Evolutionary conservation across 148 eudicot genomes (phyloP).

Genomic region (Beta vulgaris): DNA sequence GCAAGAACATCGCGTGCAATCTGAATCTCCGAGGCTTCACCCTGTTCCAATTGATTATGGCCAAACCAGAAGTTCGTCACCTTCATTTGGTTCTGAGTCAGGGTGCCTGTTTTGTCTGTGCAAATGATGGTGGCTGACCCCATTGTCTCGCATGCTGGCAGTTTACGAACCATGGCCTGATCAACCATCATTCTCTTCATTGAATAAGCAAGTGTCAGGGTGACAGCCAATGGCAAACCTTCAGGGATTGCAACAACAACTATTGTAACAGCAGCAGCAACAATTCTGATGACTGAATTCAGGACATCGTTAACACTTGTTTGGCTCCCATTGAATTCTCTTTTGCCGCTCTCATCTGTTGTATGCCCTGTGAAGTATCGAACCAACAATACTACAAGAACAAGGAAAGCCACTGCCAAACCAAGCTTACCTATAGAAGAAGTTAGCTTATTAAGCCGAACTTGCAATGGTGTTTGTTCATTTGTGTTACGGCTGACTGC

Average conservation of each 20-base stretch:
- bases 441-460: conserved; percentile 33
- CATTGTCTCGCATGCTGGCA: conserved; percentile 43
- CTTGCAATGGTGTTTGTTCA: conserved; percentile 34
- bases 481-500: conserved; percentile 18
- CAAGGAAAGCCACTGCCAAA: conserved; percentile 28
- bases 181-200: conserved; percentile 42
- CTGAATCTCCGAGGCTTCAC: neutral
- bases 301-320: conserved; percentile 27
- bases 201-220: conserved; percentile 35
- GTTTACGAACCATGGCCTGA: conserved; percentile 35
- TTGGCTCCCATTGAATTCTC: conserved; percentile 22
- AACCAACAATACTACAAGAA: conserved; percentile 30
- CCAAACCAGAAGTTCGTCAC: conserved; percentile 34
- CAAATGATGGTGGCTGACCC: conserved; percentile 41
- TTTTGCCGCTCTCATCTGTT: conserved; percentile 27
- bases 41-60: neutral
- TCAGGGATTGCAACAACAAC: conserved; percentile 41
- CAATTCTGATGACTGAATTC: conserved; percentile 25
- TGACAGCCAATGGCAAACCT: conserved; percentile 37
- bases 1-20: conserved; percentile 9
- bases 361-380: conserved; percentile 39
- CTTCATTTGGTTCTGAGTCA: conserved; percentile 34
- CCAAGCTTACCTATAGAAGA: conserved; percentile 36
- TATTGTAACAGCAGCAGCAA: conserved; percentile 38
- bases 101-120: conserved; percentile 39